Percentiles rank a stretch among this genome's conserved stretches.
Evolutionary conservation across 2,329 filamentous ascomycete genomes (phyloP).

Genomic region (Ceratocystis cacaofunesta): DNA sequence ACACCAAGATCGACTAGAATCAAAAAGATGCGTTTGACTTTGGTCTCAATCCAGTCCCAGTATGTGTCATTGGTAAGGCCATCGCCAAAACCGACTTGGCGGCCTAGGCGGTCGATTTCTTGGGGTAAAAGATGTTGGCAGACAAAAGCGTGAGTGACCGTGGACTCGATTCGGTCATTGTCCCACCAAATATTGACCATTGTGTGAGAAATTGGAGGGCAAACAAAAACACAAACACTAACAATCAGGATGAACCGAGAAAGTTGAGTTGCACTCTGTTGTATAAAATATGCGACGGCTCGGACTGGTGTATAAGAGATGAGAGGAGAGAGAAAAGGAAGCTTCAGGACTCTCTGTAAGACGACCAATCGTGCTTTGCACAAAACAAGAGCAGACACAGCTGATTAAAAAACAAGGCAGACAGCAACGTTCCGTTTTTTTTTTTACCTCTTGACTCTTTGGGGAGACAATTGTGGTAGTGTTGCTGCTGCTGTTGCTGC

Average conservation of each 20-base stretch:
- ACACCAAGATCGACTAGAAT: conserved; percentile 55
- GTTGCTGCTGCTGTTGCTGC: not conserved
- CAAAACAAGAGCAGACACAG: not conserved
- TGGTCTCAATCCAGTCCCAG: conserved; percentile 60
- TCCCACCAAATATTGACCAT: conserved; percentile 50
- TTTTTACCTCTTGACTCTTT: not conserved
- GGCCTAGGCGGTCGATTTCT: conserved; percentile 47
- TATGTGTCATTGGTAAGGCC: conserved; percentile 59
- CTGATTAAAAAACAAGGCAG: not conserved
- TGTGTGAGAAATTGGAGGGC: not conserved
- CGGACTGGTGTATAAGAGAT: not conserved
- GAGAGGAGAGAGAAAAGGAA: not conserved
- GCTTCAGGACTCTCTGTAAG: not conserved
- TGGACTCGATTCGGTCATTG: conserved; percentile 50
- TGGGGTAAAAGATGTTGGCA: conserved; percentile 47
- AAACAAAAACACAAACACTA: not conserved
- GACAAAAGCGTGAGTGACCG: conserved; percentile 54
- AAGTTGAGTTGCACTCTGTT: not conserved
- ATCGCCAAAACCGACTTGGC: conserved; percentile 49
- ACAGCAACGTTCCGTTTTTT: not conserved
- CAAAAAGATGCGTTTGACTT: conserved; percentile 55
- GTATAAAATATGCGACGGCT: not conserved
- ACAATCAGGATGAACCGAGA: not conserved
- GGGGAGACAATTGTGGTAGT: not conserved
- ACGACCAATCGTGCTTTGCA: not conserved